These are phyloP conservation scores for Sabuloglossum arenarium DNA, from an alignment of 495 filamentous ascomycete genomes.

Conservation along the genomic window DNA sequence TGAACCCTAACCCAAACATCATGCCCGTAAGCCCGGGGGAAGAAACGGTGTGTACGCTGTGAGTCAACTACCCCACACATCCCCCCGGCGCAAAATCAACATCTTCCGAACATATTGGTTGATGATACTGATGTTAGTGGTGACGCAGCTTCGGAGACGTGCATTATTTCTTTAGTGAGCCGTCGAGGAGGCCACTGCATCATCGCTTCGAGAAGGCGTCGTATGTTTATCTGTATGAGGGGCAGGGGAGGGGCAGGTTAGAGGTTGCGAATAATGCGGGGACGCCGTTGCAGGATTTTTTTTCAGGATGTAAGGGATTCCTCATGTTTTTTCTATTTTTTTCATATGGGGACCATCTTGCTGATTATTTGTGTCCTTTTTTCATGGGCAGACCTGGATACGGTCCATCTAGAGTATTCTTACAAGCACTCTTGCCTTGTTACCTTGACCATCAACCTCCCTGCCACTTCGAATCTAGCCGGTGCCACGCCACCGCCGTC, in stretches of 20 bases:
- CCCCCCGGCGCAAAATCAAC: not conserved
- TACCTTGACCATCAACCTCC: conserved; percentile 49
- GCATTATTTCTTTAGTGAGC: conserved; percentile 69
- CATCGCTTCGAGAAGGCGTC: conserved; percentile 81
- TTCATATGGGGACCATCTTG: not conserved
- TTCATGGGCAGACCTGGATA: conserved; percentile 27
- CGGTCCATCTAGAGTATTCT: conserved; percentile 44
- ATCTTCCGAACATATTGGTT: no score
- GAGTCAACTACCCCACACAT: conserved; percentile 18
- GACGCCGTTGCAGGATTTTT: conserved; percentile 73
- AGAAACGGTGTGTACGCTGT: conserved; percentile 63
- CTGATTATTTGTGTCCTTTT: no score
- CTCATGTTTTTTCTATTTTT: not conserved
- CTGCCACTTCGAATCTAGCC: conserved; percentile 11
- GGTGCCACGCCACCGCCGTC: conserved; percentile 6
- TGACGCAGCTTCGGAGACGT: conserved; percentile 58
- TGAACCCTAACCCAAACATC: conserved; percentile 9
- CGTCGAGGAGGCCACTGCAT: conserved; percentile 46
- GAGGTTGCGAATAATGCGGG: conserved; percentile 82
- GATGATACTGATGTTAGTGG: conserved; percentile 4
- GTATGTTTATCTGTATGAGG: conserved; percentile 70
- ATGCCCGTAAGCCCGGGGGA: conserved; percentile 70
- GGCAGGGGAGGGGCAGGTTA: conserved; percentile 43
- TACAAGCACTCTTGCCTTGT: conserved; percentile 59
- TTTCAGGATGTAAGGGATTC: conserved; percentile 47